phyloP scores from a whole-genome alignment of 73 alveolate genomes.

The Paramecium biaurelia region DNA sequence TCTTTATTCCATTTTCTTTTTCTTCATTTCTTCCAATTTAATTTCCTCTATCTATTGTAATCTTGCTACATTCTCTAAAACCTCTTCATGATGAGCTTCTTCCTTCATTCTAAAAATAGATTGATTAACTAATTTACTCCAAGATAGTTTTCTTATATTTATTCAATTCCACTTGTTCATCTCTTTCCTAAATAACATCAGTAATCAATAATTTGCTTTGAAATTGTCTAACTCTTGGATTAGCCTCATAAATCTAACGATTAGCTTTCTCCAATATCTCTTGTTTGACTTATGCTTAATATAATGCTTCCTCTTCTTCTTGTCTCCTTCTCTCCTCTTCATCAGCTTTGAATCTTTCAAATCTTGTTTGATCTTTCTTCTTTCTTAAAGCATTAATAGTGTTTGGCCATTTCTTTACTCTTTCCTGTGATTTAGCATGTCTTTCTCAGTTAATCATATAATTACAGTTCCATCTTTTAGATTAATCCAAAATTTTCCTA shows the following conservation, averaged over 20 bases:
- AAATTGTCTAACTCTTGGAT: constrained; percentile 91
- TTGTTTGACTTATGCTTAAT: constrained; percentile 75
- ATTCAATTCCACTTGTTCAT: constrained; percentile 75
- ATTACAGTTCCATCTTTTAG: constrained; percentile 28
- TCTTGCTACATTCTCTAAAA: constrained; percentile 37
- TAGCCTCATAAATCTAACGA: constrained; percentile 75
- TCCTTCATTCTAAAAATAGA: constrained; percentile 45
- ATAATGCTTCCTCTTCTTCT: constrained; percentile 87
- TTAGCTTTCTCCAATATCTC: constrained; percentile 85
- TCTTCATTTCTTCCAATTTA: constrained; percentile 76
- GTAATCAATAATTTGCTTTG: constrained; percentile 81
- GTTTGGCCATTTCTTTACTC: constrained; percentile 86
- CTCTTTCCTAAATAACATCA: constrained; percentile 87
- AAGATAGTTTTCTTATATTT: constrained; percentile 75
- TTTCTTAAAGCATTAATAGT: constrained; percentile 80
- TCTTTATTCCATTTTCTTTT: constrained; percentile 75
- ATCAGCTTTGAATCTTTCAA: constrained; percentile 82
- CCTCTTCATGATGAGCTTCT: constrained; percentile 41
- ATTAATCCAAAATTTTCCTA: neutral
- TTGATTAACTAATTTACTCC: constrained; percentile 69
- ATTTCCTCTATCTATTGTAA: constrained; percentile 76
- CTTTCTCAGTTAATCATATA: neutral
- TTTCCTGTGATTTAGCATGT: constrained; percentile 73
- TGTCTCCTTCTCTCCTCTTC: constrained; percentile 81
- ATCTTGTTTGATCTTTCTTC: constrained; percentile 84